Percentiles rank a stretch among this genome's conserved stretches.
These are phyloP conservation scores for Talaromyces thailandensis DNA, from an alignment of 495 filamentous ascomycete species.

Conservation along the genomic window DNA sequence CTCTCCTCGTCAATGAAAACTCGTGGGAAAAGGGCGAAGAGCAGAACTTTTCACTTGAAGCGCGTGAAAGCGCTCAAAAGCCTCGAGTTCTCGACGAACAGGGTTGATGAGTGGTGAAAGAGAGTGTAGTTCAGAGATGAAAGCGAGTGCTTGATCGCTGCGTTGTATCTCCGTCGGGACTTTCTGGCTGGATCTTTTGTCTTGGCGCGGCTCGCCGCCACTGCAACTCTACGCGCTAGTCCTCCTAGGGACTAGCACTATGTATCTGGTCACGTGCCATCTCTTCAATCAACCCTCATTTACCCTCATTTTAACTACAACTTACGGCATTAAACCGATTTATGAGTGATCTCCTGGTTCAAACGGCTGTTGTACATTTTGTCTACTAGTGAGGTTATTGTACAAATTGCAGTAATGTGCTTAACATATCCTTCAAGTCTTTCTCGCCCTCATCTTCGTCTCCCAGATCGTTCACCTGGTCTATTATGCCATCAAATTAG, in stretches of 20 bases:
- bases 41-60: not conserved
- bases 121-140: not conserved
- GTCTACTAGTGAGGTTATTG: constrained; percentile 11
- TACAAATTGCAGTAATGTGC: constrained; percentile 54
- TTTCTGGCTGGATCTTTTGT: constrained; percentile 4
- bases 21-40: not conserved
- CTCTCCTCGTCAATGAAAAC: not conserved
- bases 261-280: not conserved
- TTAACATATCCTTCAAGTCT: constrained; percentile 62
- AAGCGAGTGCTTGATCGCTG: not conserved
- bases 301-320: not conserved
- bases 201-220: not conserved
- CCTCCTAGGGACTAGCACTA: not conserved
- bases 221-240: not conserved
- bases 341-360: not conserved
- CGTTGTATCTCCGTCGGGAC: constrained; percentile 1
- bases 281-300: not conserved
- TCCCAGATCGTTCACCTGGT: constrained; percentile 58
- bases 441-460: constrained; percentile 45
- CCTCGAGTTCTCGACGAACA: not conserved
- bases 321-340: not conserved
- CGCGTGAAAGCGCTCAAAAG: constrained; percentile 5
- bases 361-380: not conserved
- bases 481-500: constrained; percentile 10
- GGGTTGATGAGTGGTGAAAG: not conserved